A percentile compares a stretch with the other conserved stretches of the same genome.
Evolutionary conservation across 306 rosid genomes (phyloP).

Genomic region (Biancaea sappan): DNA sequence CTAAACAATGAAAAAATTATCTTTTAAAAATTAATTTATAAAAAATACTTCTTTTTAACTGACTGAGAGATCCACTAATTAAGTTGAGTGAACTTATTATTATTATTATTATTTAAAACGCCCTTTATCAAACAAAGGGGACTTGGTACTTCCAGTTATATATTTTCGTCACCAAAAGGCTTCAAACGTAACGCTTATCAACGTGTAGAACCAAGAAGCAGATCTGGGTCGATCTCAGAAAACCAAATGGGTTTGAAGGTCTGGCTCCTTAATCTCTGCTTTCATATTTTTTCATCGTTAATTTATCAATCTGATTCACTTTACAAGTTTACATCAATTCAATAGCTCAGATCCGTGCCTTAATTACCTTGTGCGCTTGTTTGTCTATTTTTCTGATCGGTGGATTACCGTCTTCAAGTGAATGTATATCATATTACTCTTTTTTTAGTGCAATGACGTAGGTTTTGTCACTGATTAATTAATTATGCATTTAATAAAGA

Average conservation of each 20-base stretch:
- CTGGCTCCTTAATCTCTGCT: not conserved
- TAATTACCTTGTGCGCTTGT: not conserved
- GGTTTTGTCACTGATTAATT: too few relatives aligned
- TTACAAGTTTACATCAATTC: not conserved
- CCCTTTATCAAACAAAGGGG: too few relatives aligned
- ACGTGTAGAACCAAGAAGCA: not conserved
- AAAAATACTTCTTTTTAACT: too few relatives aligned
- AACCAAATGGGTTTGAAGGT: slow-evolving; percentile 16
- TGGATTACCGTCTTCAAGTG: not conserved
- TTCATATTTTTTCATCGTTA: not conserved
- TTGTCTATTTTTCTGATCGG: not conserved
- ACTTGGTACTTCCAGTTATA: too few relatives aligned
- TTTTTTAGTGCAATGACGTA: not conserved
- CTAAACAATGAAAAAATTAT: too few relatives aligned
- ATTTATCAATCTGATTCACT: not conserved
- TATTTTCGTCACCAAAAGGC: not conserved
- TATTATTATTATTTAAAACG: too few relatives aligned
- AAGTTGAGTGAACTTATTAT: not conserved
- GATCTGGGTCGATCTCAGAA: not conserved
- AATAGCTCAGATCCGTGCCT: not conserved
- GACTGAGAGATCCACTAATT: not conserved
- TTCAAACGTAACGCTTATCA: not conserved
- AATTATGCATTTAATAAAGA: too few relatives aligned
- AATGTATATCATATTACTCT: not conserved
- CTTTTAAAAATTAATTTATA: too few relatives aligned